Evolutionary conservation across 768 basidiomycete genomes (phyloP).

Genomic region (Postia placenta): DNA sequence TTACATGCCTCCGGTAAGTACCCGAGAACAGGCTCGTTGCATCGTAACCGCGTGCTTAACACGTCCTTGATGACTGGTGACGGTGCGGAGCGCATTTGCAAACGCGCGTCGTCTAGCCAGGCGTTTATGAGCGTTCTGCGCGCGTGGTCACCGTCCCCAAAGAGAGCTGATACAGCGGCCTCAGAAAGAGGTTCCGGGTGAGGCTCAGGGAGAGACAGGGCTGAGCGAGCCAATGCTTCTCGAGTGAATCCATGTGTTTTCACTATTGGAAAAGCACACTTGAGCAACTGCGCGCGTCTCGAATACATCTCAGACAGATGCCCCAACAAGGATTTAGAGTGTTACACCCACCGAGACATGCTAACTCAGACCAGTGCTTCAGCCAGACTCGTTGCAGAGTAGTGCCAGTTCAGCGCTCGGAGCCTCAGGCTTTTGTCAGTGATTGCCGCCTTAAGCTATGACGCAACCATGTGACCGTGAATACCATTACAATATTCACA

Average conservation of each 20-base stretch:
- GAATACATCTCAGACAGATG: neutral
- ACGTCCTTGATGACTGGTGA: constrained; percentile 40
- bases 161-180: constrained; percentile 62
- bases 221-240: constrained; percentile 59
- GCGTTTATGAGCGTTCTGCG: constrained; percentile 58
- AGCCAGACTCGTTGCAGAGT: no score
- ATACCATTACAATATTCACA: no score
- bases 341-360: neutral
- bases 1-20: constrained; percentile 61
- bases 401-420: no score
- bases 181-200: constrained; percentile 63
- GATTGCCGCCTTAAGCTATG: no score
- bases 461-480: no score
- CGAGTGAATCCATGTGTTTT: constrained; percentile 70
- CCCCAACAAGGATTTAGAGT: neutral
- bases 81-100: constrained; percentile 35
- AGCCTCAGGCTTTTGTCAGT: no score
- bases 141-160: constrained; percentile 65
- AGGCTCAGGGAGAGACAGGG: constrained; percentile 43
- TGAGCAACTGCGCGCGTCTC: constrained; percentile 37
- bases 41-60: constrained; percentile 49
- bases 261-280: constrained; percentile 59
- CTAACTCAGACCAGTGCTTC: no score
- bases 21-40: constrained; percentile 61
- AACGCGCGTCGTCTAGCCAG: constrained; percentile 66